phyloP scores from a whole-genome alignment of 2,329 filamentous ascomycete species.

The Fusarium multiceps region DNA sequence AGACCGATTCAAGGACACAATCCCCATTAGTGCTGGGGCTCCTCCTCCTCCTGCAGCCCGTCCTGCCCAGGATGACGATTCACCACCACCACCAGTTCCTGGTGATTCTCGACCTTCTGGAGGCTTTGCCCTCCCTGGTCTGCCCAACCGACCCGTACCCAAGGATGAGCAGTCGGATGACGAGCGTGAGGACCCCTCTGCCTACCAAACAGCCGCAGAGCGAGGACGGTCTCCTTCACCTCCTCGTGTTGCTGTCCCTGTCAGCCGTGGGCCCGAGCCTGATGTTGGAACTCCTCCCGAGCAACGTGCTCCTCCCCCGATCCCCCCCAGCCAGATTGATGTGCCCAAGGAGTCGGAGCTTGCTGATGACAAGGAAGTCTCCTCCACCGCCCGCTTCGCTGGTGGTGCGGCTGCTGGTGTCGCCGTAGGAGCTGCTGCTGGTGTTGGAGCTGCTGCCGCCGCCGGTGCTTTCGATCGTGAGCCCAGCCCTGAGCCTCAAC shows the following conservation, averaged over 20 bases:
- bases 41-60: constrained; percentile 54
- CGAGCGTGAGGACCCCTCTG: constrained; percentile 60
- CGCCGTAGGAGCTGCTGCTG: constrained; percentile 37
- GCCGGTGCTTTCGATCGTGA: constrained; percentile 44
- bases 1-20: constrained; percentile 84
- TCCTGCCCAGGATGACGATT: constrained; percentile 57
- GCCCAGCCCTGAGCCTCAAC: constrained; percentile 30
- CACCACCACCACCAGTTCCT: constrained; percentile 61
- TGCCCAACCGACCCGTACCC: constrained; percentile 71
- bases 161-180: constrained; percentile 61
- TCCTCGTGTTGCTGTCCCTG: constrained; percentile 86
- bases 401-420: constrained; percentile 63
- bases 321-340: constrained; percentile 73
- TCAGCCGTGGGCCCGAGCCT: constrained; percentile 71
- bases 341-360: constrained; percentile 73
- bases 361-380: constrained; percentile 70
- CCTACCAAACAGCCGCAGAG: constrained; percentile 52
- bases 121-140: constrained; percentile 81
- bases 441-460: constrained; percentile 37
- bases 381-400: constrained; percentile 69
- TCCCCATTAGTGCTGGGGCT: constrained; percentile 70
- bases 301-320: constrained; percentile 64
- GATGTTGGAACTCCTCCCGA: constrained; percentile 63
- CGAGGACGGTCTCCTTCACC: constrained; percentile 72
- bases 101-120: constrained; percentile 73